Conservation (phyloP, 768 basidiomycete genomes). For the Lactarius tabidus region DNA sequence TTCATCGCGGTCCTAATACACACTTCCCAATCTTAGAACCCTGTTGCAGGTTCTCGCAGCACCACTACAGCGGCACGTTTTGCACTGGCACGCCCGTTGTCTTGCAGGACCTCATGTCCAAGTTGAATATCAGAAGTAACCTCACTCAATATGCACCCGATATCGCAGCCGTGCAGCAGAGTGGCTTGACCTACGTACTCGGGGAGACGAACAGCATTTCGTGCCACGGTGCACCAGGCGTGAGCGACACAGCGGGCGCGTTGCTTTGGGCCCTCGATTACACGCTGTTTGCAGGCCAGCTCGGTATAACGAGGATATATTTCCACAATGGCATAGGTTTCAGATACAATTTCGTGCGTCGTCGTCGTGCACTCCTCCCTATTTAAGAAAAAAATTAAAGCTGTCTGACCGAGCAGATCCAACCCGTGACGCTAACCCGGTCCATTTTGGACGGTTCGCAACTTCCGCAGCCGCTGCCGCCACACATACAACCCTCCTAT, state of each 20-base stretch:
- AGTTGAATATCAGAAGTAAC: slow-evolving; percentile 51
- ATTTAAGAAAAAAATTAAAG: not conserved
- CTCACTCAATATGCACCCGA: slow-evolving; percentile 49
- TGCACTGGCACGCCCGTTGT: slow-evolving; percentile 51
- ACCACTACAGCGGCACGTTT: slow-evolving; percentile 54
- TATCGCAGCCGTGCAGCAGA: slow-evolving; percentile 44
- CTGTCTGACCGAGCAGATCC: slow-evolving; percentile 44
- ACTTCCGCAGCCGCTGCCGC: slow-evolving; percentile 45
- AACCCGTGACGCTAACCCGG: slow-evolving; percentile 54
- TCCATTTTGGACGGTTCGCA: slow-evolving; percentile 54
- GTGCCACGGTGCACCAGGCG: slow-evolving; percentile 46
- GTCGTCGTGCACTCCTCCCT: not conserved
- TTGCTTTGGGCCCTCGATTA: slow-evolving; percentile 69
- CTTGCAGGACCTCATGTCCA: slow-evolving; percentile 64
- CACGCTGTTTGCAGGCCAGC: slow-evolving; percentile 51
- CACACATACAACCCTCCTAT: slow-evolving; percentile 64
- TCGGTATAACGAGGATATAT: slow-evolving; percentile 51
- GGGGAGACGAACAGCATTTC: slow-evolving; percentile 39
- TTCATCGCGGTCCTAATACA: slow-evolving; percentile 1
- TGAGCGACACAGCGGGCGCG: slow-evolving; percentile 67
- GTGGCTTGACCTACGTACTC: slow-evolving; percentile 53
- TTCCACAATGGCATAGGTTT: slow-evolving; percentile 69
- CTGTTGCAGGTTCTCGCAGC: slow-evolving; percentile 47
- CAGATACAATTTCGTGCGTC: slow-evolving; percentile 63
- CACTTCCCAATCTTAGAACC: not conserved